Base-by-base conservation (phyloP, 1,284 basidiomycete genomes). In the Sporisorium exsertum region DNA sequence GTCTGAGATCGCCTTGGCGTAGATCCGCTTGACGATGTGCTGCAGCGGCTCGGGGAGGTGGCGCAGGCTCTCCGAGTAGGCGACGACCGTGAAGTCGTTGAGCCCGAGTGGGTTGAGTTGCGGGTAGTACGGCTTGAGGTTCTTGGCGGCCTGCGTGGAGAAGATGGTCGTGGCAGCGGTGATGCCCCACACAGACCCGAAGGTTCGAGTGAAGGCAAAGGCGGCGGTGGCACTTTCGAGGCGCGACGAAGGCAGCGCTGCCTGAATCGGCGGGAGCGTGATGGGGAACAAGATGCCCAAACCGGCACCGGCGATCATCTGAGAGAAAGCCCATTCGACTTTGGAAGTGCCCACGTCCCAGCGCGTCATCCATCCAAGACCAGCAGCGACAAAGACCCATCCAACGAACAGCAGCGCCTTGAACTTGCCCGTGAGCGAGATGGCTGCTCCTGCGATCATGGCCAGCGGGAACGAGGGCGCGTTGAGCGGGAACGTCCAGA, bases 401-500 rank as follows among this genome's bases (percentile, higher is more conserved):
- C 86, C 88, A 3, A 86, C 10, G 69, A 84, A 86, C 47, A 84
- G 85, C 49, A 82, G 79, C 8, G 22, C 10, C 45, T 72, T 77
- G 68, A 85, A 86, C 58, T 79, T 74, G 0, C 81, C 81, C 3
- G 80, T 78, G 9, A 81, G 40, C 4, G 73, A 77, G 59, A 86
- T 73, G 0, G 65, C 37, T 20, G 78, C 58, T 0, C 83, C 80
- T 0, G 81, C 72, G 7, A 70, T 29, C 64, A 79, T 69, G 24
- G 80, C 75, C 16, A 72, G 46, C 4, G 79, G 69, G 24, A 67
- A 64, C 0, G 58, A 58, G 7, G 78, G 78, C 0, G 76, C 78
- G 1, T 65, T 76, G 3, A 87, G 62, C 2, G 85, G 78, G 57
- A 89, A 85, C 2, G 85, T 64, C 50, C 87, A 82, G 24, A 90